Percentiles rank a stretch among this genome's conserved stretches.
phyloP scores from a whole-genome alignment of 257 asterid species.

The Coffea eugenioides region DNA sequence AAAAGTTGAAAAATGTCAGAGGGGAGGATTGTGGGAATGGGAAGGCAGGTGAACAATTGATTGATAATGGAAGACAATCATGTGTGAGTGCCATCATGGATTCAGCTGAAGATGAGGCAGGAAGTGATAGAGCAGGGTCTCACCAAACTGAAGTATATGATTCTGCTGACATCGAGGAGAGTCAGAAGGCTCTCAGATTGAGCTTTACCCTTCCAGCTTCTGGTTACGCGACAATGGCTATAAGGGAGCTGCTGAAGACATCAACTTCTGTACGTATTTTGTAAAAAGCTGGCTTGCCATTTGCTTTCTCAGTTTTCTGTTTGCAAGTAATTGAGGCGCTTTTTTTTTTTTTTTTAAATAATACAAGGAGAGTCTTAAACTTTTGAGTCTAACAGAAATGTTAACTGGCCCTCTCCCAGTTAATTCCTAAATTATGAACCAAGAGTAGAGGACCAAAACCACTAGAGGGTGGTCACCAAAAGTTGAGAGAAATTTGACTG shows the following conservation, averaged over 20 bases:
- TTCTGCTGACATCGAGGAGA: conserved; percentile 34
- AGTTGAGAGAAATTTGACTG: no score
- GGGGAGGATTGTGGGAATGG: conserved; percentile 24
- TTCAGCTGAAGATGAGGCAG: conserved; percentile 23
- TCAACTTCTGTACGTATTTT: conserved; percentile 79
- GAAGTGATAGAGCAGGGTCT: conserved; percentile 17
- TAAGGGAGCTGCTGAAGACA: conserved; percentile 90
- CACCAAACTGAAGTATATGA: conserved; percentile 30
- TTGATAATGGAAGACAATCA: conserved; percentile 24
- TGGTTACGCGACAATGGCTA: conserved; percentile 98
- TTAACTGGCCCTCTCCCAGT: no score
- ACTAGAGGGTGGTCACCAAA: no score
- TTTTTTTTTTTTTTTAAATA: not conserved
- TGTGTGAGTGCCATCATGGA: conserved; percentile 22
- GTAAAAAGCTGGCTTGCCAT: not conserved
- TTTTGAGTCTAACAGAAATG: no score
- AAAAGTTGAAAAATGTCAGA: conserved; percentile 9
- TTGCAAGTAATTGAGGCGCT: not conserved
- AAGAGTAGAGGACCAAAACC: no score
- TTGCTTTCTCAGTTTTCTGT: conserved; percentile 5
- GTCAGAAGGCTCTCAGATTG: conserved; percentile 75
- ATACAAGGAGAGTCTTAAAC: no score
- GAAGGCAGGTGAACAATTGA: conserved; percentile 26
- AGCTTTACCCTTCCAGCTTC: conserved; percentile 90
- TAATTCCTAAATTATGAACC: not conserved